A percentile compares a stretch with the other conserved stretches of the same genome.
Evolutionary conservation across 1,284 basidiomycete genomes (phyloP).

Genomic region (Rhodotorula sp.): DNA sequence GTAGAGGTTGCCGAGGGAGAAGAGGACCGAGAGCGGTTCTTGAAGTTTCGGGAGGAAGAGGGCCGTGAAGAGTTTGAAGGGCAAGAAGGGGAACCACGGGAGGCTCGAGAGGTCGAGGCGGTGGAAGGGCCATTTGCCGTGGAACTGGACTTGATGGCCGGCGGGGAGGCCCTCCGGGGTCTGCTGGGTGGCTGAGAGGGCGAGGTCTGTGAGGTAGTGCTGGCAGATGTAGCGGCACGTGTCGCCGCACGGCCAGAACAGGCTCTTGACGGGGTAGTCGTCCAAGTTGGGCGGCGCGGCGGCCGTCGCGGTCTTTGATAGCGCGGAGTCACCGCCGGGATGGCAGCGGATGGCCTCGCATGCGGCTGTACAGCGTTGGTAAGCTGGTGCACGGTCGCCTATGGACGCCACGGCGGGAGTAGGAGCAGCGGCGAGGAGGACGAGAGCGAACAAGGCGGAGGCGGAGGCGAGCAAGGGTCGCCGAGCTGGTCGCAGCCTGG

Average conservation of each 20-base stretch:
- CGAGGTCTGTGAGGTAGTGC: conserved; percentile 72
- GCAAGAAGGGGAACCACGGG: conserved; percentile 6
- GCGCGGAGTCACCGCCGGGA: too few relatives aligned
- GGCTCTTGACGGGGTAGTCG: conserved; percentile 40
- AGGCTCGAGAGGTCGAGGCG: conserved; percentile 38
- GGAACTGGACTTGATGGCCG: conserved; percentile 62
- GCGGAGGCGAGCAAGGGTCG: too few relatives aligned
- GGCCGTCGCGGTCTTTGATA: not conserved
- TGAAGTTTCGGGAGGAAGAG: conserved; percentile 66
- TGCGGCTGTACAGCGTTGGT: conserved; percentile 58
- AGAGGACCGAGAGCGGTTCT: conserved; percentile 88
- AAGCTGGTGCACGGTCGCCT: conserved; percentile 62
- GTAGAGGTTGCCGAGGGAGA: conserved; percentile 80
- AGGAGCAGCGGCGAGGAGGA: not conserved
- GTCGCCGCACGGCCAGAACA: conserved; percentile 71
- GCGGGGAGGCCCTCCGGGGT: conserved; percentile 42
- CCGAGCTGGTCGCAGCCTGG: not conserved
- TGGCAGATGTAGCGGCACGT: conserved; percentile 89
- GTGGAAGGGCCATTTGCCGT: conserved; percentile 97
- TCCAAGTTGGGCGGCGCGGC: conserved; percentile 51
- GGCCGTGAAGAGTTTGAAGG: conserved; percentile 47
- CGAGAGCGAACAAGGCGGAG: not conserved
- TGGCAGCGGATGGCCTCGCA: conserved; percentile 46
- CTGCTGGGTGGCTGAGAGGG: conserved; percentile 50
- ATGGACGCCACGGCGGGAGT: conserved; percentile 12